A percentile compares a stretch with the other conserved stretches of the same genome.
Evolutionary conservation across 495 filamentous ascomycete genomes (phyloP).

Genomic region (Aspergillus saccharolyticus): DNA sequence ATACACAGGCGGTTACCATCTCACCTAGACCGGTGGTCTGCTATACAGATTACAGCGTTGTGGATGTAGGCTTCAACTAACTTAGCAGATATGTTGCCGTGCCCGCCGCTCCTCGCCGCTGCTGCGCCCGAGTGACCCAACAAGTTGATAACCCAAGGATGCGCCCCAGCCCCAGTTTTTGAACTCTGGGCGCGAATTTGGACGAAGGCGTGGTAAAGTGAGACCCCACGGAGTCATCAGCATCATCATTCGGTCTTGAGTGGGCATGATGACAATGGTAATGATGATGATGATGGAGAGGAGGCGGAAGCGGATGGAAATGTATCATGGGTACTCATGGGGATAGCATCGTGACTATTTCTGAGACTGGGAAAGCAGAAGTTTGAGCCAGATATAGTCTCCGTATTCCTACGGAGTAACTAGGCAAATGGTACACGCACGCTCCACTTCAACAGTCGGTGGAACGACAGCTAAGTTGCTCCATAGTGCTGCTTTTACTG

Average conservation of each 20-base stretch:
- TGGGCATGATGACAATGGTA: constrained; percentile 1
- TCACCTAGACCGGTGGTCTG: neutral
- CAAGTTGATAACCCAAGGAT: constrained; percentile 16
- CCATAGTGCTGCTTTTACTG: constrained; percentile 5
- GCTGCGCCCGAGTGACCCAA: constrained; percentile 11
- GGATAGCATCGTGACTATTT: constrained; percentile 3
- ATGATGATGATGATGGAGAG: constrained; percentile 1
- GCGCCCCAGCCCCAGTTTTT: constrained; percentile 5
- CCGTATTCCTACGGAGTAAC: too few species aligned
- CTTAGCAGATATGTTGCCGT: constrained; percentile 6
- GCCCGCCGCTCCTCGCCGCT: constrained; percentile 1
- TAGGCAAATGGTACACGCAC: neutral
- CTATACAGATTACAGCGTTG: too few species aligned
- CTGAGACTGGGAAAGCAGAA: neutral
- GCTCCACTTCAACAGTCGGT: constrained; percentile 9
- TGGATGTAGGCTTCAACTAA: neutral
- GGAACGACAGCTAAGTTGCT: constrained; percentile 13
- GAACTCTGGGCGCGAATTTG: neutral
- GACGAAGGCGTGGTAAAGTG: neutral
- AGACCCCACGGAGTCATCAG: neutral
- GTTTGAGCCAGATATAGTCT: too few species aligned
- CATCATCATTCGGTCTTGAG: neutral
- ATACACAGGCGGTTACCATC: neutral
- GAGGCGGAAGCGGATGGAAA: too few species aligned
- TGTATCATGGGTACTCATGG: neutral